phyloP scores from a whole-genome alignment of 2,329 filamentous ascomycete species.

The Ramichloridium luteum region DNA sequence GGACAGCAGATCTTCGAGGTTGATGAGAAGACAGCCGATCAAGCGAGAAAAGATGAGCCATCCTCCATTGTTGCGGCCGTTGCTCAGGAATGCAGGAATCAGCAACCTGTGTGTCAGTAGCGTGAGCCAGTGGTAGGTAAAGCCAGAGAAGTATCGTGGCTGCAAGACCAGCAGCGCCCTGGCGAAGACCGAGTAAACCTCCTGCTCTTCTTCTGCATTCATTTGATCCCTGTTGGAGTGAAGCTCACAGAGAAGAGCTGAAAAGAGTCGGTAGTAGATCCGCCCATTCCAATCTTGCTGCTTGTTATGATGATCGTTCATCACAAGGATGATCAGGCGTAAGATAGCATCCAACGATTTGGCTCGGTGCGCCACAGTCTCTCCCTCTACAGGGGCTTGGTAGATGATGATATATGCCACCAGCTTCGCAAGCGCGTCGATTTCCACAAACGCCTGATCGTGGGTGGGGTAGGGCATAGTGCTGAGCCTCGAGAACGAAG shows the following conservation, averaged over 20 bases:
- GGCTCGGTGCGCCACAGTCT: constrained; percentile 50
- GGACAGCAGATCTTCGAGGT: constrained; percentile 70
- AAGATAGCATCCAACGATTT: constrained; percentile 66
- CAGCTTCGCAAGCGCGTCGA: constrained; percentile 74
- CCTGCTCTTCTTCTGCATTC: constrained; percentile 27
- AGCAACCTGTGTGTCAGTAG: constrained; percentile 78
- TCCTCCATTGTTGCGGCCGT: constrained; percentile 35
- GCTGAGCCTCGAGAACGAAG: constrained; percentile 61
- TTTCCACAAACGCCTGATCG: constrained; percentile 48
- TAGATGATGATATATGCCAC: constrained; percentile 64
- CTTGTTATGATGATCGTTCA: constrained; percentile 75
- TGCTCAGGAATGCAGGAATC: constrained; percentile 60
- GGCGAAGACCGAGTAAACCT: constrained; percentile 61
- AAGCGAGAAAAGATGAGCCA: constrained; percentile 67
- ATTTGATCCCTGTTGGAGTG: constrained; percentile 16
- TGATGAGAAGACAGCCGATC: constrained; percentile 33
- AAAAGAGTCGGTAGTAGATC: constrained; percentile 84
- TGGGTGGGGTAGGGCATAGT: constrained; percentile 47
- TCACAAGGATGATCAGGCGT: constrained; percentile 63
- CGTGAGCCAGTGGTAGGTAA: constrained; percentile 72
- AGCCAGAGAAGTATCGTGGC: constrained; percentile 66
- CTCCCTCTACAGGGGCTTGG: constrained; percentile 49
- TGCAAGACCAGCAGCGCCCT: constrained; percentile 60
- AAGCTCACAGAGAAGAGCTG: constrained; percentile 67
- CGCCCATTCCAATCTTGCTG: constrained; percentile 78